Conservation (phyloP, 768 basidiomycete species). For the Megacollybia marginata region DNA sequence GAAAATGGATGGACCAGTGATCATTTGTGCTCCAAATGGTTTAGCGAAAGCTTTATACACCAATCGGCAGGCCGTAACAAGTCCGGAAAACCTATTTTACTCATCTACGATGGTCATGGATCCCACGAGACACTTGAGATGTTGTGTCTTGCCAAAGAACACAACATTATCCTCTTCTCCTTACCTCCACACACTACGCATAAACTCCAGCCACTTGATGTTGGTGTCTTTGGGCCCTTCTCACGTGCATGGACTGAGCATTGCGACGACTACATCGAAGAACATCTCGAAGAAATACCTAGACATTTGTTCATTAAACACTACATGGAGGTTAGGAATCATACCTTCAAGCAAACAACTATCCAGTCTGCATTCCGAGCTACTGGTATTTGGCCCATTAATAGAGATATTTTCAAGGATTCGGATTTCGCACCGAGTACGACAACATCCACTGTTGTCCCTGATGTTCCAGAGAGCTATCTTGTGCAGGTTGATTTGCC, state of each 20-base stretch:
- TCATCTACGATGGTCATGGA: conserved; percentile 37
- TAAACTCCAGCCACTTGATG: conserved; percentile 33
- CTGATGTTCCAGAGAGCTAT: conserved; percentile 10
- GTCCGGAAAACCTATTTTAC: conserved; percentile 24
- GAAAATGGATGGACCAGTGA: conserved; percentile 37
- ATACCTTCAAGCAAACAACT: conserved; percentile 7
- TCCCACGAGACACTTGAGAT: conserved; percentile 26
- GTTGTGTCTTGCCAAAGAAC: conserved; percentile 15
- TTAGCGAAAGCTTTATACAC: conserved; percentile 29
- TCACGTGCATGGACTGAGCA: conserved; percentile 18
- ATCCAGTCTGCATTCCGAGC: conserved; percentile 16
- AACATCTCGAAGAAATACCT: conserved; percentile 15
- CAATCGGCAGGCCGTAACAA: conserved; percentile 19
- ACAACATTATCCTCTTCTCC: conserved; percentile 23
- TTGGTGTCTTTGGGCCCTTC: conserved; percentile 29
- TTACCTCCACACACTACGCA: conserved; percentile 37
- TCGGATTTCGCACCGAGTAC: conserved; percentile 18
- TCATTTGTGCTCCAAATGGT: conserved; percentile 28
- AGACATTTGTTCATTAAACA: conserved; percentile 18
- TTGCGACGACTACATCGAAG: conserved; percentile 14
- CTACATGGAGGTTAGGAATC: conserved; percentile 16
- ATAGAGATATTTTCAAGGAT: conserved; percentile 16
- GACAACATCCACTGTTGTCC: conserved; percentile 7
- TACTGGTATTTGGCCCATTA: conserved; percentile 19
- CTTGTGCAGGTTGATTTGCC: conserved; percentile 3